A percentile compares a stretch with the other conserved stretches of the same genome.
phyloP scores from a whole-genome alignment of 805 yeast genomes.

The Candida cerambycidarum region DNA sequence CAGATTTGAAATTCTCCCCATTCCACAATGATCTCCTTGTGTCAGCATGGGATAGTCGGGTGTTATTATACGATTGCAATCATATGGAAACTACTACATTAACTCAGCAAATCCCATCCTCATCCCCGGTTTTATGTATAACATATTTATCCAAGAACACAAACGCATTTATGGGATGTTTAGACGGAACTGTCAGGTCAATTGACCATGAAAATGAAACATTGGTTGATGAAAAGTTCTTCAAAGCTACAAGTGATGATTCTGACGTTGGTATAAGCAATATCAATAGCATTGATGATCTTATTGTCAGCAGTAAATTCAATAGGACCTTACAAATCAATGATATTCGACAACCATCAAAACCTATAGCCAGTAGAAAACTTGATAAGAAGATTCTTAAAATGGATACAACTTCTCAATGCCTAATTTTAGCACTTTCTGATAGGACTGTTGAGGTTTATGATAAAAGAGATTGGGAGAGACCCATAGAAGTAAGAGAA shows the following conservation, averaged over 20 bases:
- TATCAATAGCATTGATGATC: constrained; percentile 22
- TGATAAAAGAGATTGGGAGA: constrained; percentile 48
- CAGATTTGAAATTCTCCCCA: constrained; percentile 43
- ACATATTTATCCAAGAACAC: constrained; percentile 23
- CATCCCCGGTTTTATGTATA: constrained; percentile 28
- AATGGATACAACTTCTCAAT: constrained; percentile 52
- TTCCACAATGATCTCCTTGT: constrained; percentile 39
- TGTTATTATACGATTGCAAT: constrained; percentile 40
- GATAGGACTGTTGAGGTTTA: constrained; percentile 54
- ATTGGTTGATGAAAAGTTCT: constrained; percentile 12
- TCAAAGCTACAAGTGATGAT: constrained; percentile 15
- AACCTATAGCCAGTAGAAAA: constrained; percentile 13
- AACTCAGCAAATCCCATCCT: constrained; percentile 12
- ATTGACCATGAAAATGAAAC: constrained; percentile 49
- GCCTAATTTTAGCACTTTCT: constrained; percentile 54
- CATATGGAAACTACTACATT: neutral
- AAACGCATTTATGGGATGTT: constrained; percentile 46
- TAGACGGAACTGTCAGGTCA: constrained; percentile 54
- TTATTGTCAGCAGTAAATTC: constrained; percentile 61
- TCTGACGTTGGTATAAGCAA: constrained; percentile 35
- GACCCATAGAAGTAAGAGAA: constrained; percentile 53
- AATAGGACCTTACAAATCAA: constrained; percentile 50
- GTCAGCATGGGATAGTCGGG: constrained; percentile 58
- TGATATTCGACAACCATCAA: constrained; percentile 35
- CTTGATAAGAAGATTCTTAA: constrained; percentile 55